phyloP scores from a whole-genome alignment of 2,329 filamentous ascomycete genomes.

The Fusarium equiseti region DNA sequence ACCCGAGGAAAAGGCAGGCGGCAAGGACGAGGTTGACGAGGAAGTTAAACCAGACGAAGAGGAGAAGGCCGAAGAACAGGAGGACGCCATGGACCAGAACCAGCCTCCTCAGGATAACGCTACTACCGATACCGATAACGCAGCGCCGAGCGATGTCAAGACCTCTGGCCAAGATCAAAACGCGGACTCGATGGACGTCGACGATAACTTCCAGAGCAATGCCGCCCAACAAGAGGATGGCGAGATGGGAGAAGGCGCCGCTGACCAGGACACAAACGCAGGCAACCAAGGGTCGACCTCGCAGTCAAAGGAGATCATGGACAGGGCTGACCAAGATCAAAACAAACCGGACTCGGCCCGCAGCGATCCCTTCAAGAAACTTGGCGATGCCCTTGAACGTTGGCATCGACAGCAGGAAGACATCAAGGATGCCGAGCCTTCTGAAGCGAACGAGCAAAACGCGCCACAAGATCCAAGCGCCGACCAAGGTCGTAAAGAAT shows the following conservation, averaged over 20 bases:
- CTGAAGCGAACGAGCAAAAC: slow-evolving; percentile 51
- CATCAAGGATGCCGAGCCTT: slow-evolving; percentile 71
- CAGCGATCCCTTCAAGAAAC: slow-evolving; percentile 87
- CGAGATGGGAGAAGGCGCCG: slow-evolving; percentile 72
- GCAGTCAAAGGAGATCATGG: slow-evolving; percentile 61
- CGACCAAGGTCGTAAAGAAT: slow-evolving; percentile 79
- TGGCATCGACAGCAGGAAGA: slow-evolving; percentile 92
- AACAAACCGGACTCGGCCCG: slow-evolving; percentile 58
- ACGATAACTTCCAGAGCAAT: slow-evolving; percentile 70
- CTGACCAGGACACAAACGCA: slow-evolving; percentile 71
- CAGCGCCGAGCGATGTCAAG: slow-evolving; percentile 72
- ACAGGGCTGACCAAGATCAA: slow-evolving; percentile 58
- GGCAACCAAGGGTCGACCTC: slow-evolving; percentile 72
- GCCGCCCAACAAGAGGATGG: slow-evolving; percentile 75
- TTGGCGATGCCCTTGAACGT: slow-evolving; percentile 90
- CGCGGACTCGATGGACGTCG: slow-evolving; percentile 71
- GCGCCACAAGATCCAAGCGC: slow-evolving; percentile 65
- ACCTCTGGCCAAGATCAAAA: slow-evolving; percentile 75
- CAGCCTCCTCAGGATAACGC: slow-evolving; percentile 60
- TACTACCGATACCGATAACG: slow-evolving; percentile 70
- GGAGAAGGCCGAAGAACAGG: slow-evolving; percentile 65
- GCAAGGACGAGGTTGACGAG: slow-evolving; percentile 61
- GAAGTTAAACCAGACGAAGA: slow-evolving; percentile 60
- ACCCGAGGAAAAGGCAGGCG: slow-evolving; percentile 59
- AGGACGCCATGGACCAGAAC: slow-evolving; percentile 59